Evolutionary conservation across 2,329 filamentous ascomycete species (phyloP).

Genomic region (Sclerotinia nivalis): DNA sequence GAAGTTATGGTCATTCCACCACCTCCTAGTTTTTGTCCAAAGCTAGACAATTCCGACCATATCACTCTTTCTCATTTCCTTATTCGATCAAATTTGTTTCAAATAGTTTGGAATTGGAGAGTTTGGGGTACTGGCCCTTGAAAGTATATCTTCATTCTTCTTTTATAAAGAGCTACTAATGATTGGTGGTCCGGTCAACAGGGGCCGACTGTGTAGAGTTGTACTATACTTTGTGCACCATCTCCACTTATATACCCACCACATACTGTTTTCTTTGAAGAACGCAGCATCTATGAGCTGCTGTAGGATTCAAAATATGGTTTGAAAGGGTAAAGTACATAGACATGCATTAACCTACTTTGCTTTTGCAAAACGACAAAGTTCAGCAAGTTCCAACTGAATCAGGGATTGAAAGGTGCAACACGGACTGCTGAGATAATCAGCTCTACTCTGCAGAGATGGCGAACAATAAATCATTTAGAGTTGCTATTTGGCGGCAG

Average conservation of each 20-base stretch:
- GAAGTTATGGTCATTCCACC: background rate
- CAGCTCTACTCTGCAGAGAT: background rate
- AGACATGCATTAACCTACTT: background rate
- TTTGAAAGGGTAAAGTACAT: background rate
- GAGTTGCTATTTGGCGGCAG: conserved; percentile 52
- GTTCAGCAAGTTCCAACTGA: background rate
- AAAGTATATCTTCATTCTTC: background rate
- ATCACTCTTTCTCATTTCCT: background rate
- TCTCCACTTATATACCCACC: background rate
- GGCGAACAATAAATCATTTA: conserved; percentile 21
- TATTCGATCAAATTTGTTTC: background rate
- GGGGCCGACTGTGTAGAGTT: background rate
- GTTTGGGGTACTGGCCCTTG: background rate
- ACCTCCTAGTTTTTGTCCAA: background rate
- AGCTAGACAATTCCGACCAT: background rate
- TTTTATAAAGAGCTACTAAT: background rate
- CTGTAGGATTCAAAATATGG: too few relatives aligned
- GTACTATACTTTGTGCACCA: background rate
- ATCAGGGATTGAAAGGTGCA: background rate
- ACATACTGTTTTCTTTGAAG: background rate
- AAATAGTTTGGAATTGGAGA: background rate
- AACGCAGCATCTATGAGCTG: too few relatives aligned
- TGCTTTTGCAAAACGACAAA: background rate
- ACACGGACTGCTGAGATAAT: background rate
- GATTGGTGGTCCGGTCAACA: background rate